Base-by-base conservation (phyloP, 176 grass and related monocot species). In the Triticum monococcum region DNA sequence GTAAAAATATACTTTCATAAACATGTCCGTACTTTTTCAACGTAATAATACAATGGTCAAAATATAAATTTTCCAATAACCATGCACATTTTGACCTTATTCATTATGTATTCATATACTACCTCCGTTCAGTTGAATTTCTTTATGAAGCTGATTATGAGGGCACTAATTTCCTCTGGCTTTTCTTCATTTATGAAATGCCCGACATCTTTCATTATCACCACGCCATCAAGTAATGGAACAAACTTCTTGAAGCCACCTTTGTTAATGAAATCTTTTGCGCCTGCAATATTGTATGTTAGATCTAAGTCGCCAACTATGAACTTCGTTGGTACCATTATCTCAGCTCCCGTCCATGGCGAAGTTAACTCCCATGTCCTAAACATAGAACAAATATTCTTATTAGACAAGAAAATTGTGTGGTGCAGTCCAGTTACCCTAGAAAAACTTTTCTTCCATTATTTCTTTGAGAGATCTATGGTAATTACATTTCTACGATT, bases 101-200 rank as follows among this genome's bases (percentile, higher is more conserved):
- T 62, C 59, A 23, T 57, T 23, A 62, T 62, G n/a, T 4, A n/a
- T 24, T 62, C 3, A 23, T 62, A 24, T 62, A 62, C 59, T 24
- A 30, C 28, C 28, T 62, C 6, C 9, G 11, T 14, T 84, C 61
- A 81, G 62, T 50, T 78, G 61, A 89, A 89, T 77, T 94, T 94
- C 17, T 68, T 89, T 72, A 94, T 91, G 38, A 89, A 94, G 48
- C n/a, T 74, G 62, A 87, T 75, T 81, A 94, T 84, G 77, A 91
- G 68, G 23, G 69, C 54, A 12, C 75, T 91, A 12, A 94, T 68
- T 81, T 94, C 80, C 1, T 83, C 16, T 28, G 89, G 92, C 12
- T 89, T 91, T 33, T 94, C 89, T 62, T 94, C 89, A 9, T 89
- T 87, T 75, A 91, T 91, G 4, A 94, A 94, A 70, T 94, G 92